phyloP scores from a whole-genome alignment of 129 eudicot species.

The Flaveria robusta region DNA sequence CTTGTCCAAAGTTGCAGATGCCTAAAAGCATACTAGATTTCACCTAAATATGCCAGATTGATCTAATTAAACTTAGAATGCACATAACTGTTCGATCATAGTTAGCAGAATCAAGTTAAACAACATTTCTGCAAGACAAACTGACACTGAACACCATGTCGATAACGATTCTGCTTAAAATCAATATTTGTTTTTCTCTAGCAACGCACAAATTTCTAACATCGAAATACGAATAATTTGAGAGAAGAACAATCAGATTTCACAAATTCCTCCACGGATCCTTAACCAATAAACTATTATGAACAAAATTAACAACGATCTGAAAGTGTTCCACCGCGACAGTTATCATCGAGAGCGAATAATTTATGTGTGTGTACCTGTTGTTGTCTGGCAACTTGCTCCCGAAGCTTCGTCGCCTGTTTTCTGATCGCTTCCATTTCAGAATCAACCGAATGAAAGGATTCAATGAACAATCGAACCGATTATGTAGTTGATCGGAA shows the following conservation, averaged over 20 bases:
- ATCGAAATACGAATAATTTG: background rate
- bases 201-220: slow-evolving; percentile 10
- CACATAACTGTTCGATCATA: background rate
- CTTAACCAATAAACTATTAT: background rate
- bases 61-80: slow-evolving; percentile 5
- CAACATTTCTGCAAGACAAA: background rate
- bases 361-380: slow-evolving; percentile 42
- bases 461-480: background rate
- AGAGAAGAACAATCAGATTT: background rate
- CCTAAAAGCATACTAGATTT: background rate
- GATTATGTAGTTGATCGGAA: background rate
- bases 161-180: background rate
- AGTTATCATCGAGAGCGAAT: background rate
- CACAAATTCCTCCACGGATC: slow-evolving; percentile 1
- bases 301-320: slow-evolving; percentile 22
- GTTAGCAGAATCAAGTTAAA: background rate
- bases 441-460: background rate
- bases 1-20: too few relatives aligned
- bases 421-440: slow-evolving; percentile 76
- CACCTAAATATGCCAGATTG: background rate
- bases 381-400: slow-evolving; percentile 82
- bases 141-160: background rate
- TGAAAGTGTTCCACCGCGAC: background rate
- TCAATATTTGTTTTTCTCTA: background rate
- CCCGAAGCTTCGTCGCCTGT: slow-evolving; percentile 84